Evolutionary conservation across 139 green algal genomes (phyloP), one percentile per base, ranked within the genome.

Genomic region (Coccomyxa sp.): DNA sequence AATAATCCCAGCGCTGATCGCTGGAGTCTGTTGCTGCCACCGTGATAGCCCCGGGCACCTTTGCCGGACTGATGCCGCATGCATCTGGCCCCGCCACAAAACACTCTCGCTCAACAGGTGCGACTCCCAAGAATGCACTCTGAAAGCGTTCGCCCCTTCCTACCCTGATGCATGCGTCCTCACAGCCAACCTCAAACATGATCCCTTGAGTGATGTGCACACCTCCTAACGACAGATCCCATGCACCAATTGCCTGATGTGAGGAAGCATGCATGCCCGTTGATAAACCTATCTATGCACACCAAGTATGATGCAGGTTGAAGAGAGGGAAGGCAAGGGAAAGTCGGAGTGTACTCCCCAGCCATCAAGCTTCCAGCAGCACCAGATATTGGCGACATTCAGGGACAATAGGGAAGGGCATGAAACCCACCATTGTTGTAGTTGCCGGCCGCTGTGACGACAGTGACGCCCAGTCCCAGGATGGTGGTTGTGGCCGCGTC

Each of bases 381-480:
- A 71, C n/a, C 1, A 25, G 63, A 25, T 14, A 11, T 25, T 71
- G 63, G 71, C 4, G 23, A 38, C 27, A 32, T 45, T 31, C 71
- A 77, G 71, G 10, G 10, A 51, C 38, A 51, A 51, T 7, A 51
- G 38, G 38, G 38, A 51, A 51, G 38, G 38, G 38, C 38, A 25
- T 3, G n/a, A 77, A 1, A 31, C 25, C 31, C 30, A 83, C 82
- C 81, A 79, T 80, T 45, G 80, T 87, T 86, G 32, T 84, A 83
- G 38, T 90, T 90, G 79, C 90, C 90, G 74, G 91, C 85, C 10
- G 91, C 90, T 45, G 91, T 90, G 68, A 95, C 86, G 13, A 92
- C 91, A 31, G 82, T 83, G 45, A 93, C 68, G 15, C 86, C 83
- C 15, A 79, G 57, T 14, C 77, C n/a, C 7, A 92, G 84, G n/a